A percentile compares a stretch with the other conserved stretches of the same genome.
phyloP scores from a whole-genome alignment of 176 grass and related monocot genomes.

The Chrysopogon serrulatus region DNA sequence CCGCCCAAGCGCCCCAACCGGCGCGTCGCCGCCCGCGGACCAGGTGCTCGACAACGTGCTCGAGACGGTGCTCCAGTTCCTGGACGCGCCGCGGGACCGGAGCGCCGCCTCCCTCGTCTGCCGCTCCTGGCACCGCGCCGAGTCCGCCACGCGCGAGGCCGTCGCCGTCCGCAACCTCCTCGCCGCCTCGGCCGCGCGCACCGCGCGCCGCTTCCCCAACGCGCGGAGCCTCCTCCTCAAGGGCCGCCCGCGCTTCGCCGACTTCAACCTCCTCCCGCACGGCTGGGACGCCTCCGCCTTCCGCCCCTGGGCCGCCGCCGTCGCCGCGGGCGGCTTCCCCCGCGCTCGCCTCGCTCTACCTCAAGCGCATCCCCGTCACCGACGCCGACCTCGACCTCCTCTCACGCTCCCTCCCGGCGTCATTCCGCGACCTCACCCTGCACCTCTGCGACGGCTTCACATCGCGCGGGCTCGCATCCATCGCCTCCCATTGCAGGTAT shows the following conservation, averaged over 20 bases:
- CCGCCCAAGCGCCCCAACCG: constrained; percentile 1
- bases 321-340: constrained; percentile 37
- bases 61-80: constrained; percentile 94
- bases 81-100: constrained; percentile 56
- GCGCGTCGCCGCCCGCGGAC: constrained; percentile 57
- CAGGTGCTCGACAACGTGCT: constrained; percentile 93
- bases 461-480: constrained; percentile 61
- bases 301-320: constrained; percentile 58
- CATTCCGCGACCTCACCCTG: constrained; percentile 70
- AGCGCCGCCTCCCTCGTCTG: constrained; percentile 75
- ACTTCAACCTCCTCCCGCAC: constrained; percentile 77
- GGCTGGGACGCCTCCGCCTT: constrained; percentile 78
- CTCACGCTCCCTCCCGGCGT: constrained; percentile 31
- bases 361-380: constrained; percentile 86
- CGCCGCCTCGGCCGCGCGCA: constrained; percentile 56
- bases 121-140: constrained; percentile 78
- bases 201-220: constrained; percentile 60
- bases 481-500: constrained; percentile 86
- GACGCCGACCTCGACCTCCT: constrained; percentile 79
- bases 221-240: constrained; percentile 68
- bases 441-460: constrained; percentile 91
- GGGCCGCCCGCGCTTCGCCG: constrained; percentile 78
- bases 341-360: constrained; percentile 48
- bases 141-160: constrained; percentile 58
- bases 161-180: constrained; percentile 84